Evolutionary conservation across 2,329 filamentous ascomycete genomes (phyloP).

Genomic region (Colletotrichum eleusines): DNA sequence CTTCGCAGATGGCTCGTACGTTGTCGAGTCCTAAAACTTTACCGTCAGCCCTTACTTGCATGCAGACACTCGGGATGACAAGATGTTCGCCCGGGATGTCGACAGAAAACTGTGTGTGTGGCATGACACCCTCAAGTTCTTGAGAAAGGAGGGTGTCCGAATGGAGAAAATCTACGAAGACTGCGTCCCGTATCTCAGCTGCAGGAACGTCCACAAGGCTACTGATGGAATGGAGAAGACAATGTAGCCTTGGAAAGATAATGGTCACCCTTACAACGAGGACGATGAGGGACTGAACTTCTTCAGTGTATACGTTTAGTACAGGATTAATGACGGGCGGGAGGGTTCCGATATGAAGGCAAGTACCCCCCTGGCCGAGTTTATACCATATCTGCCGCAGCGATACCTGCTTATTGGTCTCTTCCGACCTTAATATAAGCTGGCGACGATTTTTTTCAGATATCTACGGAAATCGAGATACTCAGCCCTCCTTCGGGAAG

Average conservation of each 20-base stretch:
- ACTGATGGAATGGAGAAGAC: neutral
- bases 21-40: slow-evolving; percentile 49
- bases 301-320: slow-evolving; percentile 3
- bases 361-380: too few relatives aligned
- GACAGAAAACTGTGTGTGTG: slow-evolving; percentile 49
- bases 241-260: neutral
- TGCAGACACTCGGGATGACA: slow-evolving; percentile 12
- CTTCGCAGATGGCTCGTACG: slow-evolving; percentile 42
- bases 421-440: neutral
- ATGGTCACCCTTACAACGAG: slow-evolving; percentile 16
- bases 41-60: slow-evolving; percentile 49
- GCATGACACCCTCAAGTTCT: slow-evolving; percentile 47
- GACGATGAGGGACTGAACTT: neutral
- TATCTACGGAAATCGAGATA: slow-evolving; percentile 7
- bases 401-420: neutral
- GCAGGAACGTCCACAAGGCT: slow-evolving; percentile 21
- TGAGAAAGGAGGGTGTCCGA: slow-evolving; percentile 46
- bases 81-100: slow-evolving; percentile 43
- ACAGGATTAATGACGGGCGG: slow-evolving; percentile 1
- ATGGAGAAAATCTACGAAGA: slow-evolving; percentile 45
- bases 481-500: slow-evolving; percentile 6
- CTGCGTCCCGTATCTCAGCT: slow-evolving; percentile 51
- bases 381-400: too few relatives aligned
- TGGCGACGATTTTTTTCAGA: neutral
- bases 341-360: neutral